These are phyloP conservation scores for Cercospora nicotianae DNA, from an alignment of 2,329 filamentous ascomycete species.

Conservation along the genomic window DNA sequence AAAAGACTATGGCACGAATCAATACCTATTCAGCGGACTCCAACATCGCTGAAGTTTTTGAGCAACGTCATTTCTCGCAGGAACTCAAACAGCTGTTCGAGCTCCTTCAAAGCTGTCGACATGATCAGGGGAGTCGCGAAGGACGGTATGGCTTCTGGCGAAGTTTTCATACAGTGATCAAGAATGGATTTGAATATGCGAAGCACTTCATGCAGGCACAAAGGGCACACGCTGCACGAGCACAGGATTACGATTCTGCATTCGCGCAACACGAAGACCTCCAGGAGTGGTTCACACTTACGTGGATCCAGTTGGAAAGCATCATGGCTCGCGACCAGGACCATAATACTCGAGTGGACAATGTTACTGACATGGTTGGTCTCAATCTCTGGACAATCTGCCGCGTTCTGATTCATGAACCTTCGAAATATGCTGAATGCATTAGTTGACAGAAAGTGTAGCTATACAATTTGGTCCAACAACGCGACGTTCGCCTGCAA, in stretches of 20 bases:
- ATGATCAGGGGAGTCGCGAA: slow-evolving; percentile 24
- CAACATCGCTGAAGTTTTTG: background rate
- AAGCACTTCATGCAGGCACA: background rate
- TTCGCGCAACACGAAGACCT: background rate
- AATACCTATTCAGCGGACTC: slow-evolving; percentile 8
- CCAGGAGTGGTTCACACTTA: background rate
- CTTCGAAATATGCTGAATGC: too few relatives aligned
- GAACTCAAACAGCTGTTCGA: slow-evolving; percentile 7
- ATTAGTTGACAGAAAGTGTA: slow-evolving; percentile 16
- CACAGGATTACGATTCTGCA: background rate
- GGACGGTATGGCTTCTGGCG: slow-evolving; percentile 27
- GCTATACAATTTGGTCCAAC: slow-evolving; percentile 26
- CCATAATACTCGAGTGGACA: background rate
- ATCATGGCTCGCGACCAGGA: background rate
- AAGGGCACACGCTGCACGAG: background rate
- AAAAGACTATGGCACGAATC: slow-evolving; percentile 15
- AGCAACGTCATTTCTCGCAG: background rate
- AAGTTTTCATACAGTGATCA: slow-evolving; percentile 17
- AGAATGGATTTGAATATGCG: background rate
- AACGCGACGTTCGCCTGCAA: slow-evolving; percentile 24
- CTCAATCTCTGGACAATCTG: background rate
- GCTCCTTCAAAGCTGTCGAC: slow-evolving; percentile 21
- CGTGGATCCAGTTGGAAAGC: background rate
- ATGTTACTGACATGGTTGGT: background rate
- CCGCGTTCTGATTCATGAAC: background rate